Conservation (phyloP, 2,329 filamentous ascomycete species). For the Epichloe brachyelytri region DNA sequence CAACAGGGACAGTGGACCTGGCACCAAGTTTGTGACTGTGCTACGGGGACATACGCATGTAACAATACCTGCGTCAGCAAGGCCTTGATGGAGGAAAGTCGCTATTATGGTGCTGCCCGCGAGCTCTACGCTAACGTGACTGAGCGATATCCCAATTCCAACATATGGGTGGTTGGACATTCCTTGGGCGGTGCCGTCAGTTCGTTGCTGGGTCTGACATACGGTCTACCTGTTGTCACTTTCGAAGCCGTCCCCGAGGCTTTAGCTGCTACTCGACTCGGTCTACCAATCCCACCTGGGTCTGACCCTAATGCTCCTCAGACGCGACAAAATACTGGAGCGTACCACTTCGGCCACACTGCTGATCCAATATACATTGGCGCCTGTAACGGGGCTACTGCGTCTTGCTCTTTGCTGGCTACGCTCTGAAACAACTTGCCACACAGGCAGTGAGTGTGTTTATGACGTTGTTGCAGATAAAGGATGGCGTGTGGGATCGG, state of each 20-base stretch:
- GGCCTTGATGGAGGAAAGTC: slow-evolving; percentile 67
- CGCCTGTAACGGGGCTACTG: slow-evolving; percentile 79
- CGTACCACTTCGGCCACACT: slow-evolving; percentile 88
- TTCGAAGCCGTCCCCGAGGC: slow-evolving; percentile 92
- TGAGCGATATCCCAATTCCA: slow-evolving; percentile 68
- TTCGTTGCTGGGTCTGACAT: slow-evolving; percentile 81
- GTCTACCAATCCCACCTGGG: slow-evolving; percentile 73
- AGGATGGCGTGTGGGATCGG: slow-evolving; percentile 83
- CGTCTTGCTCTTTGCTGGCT: slow-evolving; percentile 86
- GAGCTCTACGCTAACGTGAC: slow-evolving; percentile 91
- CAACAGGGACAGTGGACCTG: slow-evolving; percentile 85
- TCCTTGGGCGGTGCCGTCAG: slow-evolving; percentile 84
- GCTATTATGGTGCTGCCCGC: slow-evolving; percentile 80
- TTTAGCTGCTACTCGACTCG: slow-evolving; percentile 69
- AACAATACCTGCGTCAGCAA: slow-evolving; percentile 80
- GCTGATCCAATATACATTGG: slow-evolving; percentile 94
- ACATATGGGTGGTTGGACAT: slow-evolving; percentile 84
- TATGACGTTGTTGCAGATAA: slow-evolving; percentile 89
- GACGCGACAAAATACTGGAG: slow-evolving; percentile 57
- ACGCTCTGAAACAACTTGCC: slow-evolving; percentile 87
- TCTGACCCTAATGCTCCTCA: slow-evolving; percentile 60
- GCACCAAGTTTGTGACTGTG: slow-evolving; percentile 88
- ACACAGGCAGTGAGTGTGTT: slow-evolving; percentile 74
- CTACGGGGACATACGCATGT: slow-evolving; percentile 74
- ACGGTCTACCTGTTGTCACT: slow-evolving; percentile 79